Percentiles rank a stretch among this genome's conserved stretches.
These are phyloP conservation scores for Beauveria sp. DNA, from an alignment of 2,329 filamentous ascomycete species.

Conservation along the genomic window DNA sequence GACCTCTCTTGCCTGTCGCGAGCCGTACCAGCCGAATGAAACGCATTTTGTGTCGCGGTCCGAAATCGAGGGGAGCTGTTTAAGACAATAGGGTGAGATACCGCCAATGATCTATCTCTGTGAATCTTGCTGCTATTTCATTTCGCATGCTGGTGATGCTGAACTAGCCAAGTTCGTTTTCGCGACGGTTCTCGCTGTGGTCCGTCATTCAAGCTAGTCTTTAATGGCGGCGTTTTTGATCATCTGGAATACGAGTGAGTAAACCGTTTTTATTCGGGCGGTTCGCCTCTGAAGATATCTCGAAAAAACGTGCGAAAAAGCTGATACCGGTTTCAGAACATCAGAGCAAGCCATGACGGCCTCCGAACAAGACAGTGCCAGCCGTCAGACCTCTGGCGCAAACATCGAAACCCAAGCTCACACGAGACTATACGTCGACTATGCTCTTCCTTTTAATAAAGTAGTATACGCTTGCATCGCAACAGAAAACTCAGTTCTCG, in stretches of 20 bases:
- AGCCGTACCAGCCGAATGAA: background rate
- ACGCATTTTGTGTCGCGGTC: background rate
- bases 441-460: background rate
- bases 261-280: background rate
- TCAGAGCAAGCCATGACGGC: background rate
- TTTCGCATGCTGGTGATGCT: background rate
- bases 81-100: background rate
- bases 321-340: background rate
- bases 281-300: too few species aligned
- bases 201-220: background rate
- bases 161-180: background rate
- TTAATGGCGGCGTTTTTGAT: background rate
- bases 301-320: background rate
- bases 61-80: background rate
- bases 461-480: background rate
- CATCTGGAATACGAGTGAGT: background rate
- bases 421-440: background rate
- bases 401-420: background rate
- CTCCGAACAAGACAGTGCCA: background rate
- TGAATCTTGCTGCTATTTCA: background rate
- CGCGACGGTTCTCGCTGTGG: background rate
- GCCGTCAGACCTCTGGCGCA: background rate
- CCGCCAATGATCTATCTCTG: background rate
- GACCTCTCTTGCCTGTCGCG: background rate
- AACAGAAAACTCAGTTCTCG: background rate